Conservation (phyloP, 768 basidiomycete genomes). For the Strobilomyces confusus region DNA sequence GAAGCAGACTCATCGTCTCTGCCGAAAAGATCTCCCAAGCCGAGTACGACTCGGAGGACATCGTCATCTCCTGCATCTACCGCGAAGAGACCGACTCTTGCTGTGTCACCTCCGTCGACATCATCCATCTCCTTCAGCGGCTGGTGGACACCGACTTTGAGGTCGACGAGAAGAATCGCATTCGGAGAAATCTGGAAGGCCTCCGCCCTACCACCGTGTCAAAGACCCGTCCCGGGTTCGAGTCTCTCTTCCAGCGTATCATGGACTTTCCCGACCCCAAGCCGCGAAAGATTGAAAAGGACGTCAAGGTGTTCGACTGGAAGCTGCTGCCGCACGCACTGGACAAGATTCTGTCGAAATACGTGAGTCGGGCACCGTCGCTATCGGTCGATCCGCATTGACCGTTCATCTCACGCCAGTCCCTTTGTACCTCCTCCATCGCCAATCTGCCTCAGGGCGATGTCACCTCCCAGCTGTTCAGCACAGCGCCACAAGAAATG, state of each 20-base stretch:
- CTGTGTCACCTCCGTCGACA: conserved; percentile 93
- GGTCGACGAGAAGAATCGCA: conserved; percentile 96
- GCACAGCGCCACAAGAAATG: conserved; percentile 15
- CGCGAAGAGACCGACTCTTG: conserved; percentile 71
- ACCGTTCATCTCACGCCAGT: conserved; percentile 29
- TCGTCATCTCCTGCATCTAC: conserved; percentile 94
- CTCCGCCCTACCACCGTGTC: conserved; percentile 87
- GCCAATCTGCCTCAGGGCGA: conserved; percentile 18
- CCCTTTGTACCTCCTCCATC: conserved; percentile 43
- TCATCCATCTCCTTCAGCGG: conserved; percentile 87
- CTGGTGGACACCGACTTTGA: conserved; percentile 71
- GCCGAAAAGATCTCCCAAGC: conserved; percentile 73
- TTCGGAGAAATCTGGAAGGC: conserved; percentile 90
- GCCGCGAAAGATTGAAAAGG: conserved; percentile 96
- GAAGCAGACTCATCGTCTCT: conserved; percentile 68
- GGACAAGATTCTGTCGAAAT: conserved; percentile 81
- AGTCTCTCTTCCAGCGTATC: conserved; percentile 90
- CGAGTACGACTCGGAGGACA: conserved; percentile 68
- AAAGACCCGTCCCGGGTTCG: conserved; percentile 75
- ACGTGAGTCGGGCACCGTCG: conserved; percentile 44
- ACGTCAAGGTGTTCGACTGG: conserved; percentile 87
- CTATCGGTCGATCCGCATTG: background rate
- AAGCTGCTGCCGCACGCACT: conserved; percentile 62
- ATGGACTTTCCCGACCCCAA: conserved; percentile 95
- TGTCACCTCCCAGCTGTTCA: conserved; percentile 31